phyloP scores from a whole-genome alignment of 345 rosid species.

The Microthlaspi erraticum region DNA sequence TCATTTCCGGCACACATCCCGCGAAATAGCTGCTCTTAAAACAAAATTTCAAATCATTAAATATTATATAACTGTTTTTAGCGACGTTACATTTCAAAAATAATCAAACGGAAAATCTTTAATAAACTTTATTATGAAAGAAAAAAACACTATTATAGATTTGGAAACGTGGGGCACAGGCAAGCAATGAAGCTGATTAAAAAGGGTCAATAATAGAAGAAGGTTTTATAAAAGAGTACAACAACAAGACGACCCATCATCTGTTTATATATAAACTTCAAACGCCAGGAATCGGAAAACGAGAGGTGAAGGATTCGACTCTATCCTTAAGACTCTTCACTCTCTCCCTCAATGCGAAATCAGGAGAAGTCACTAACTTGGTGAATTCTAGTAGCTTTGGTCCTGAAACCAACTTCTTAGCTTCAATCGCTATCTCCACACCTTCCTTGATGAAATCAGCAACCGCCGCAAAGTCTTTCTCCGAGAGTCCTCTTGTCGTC shows the following conservation, averaged over 20 bases:
- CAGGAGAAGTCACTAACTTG: constrained; percentile 61
- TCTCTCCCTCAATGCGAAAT: constrained; percentile 59
- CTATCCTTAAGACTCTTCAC: constrained; percentile 58
- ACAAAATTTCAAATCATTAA: constrained; percentile 1
- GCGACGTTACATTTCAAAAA: not conserved
- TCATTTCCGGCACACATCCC: constrained; percentile 19
- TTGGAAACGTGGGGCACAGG: constrained; percentile 26
- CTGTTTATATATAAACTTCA: constrained; percentile 34
- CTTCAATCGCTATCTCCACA: constrained; percentile 69
- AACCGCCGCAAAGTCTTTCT: constrained; percentile 68
- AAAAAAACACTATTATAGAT: not conserved
- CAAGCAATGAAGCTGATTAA: not conserved
- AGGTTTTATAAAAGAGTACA: constrained; percentile 23
- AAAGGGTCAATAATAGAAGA: not conserved
- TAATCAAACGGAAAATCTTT: not conserved
- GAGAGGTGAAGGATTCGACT: constrained; percentile 76
- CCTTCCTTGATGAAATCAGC: constrained; percentile 89
- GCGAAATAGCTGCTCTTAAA: constrained; percentile 34
- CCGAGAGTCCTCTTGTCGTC: constrained; percentile 87
- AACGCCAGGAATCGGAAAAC: constrained; percentile 80
- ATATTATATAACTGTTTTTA: not conserved
- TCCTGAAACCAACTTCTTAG: constrained; percentile 59
- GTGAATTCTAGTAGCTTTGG: constrained; percentile 84
- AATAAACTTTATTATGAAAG: not conserved
- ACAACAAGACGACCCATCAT: not conserved